These are phyloP conservation scores for Verticillium klebahnii DNA, from an alignment of 2,329 filamentous ascomycete species.

Conservation along the genomic window DNA sequence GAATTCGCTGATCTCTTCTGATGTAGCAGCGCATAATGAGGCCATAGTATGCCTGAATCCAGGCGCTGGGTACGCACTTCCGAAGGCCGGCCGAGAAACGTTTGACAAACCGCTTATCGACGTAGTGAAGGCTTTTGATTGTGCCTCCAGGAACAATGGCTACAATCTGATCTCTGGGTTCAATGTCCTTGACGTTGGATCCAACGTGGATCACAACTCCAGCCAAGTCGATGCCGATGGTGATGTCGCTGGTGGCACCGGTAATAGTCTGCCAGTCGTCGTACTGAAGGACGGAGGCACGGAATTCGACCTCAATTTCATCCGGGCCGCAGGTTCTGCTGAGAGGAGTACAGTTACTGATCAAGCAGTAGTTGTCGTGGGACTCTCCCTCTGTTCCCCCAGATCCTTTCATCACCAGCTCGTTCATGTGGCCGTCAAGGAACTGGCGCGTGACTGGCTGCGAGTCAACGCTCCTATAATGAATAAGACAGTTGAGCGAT, in stretches of 20 bases:
- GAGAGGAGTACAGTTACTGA: not conserved
- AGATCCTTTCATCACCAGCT: not conserved
- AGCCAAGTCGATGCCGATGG: constrained; percentile 35
- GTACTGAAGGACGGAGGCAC: constrained; percentile 26
- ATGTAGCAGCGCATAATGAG: constrained; percentile 26
- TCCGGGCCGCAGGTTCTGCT: constrained; percentile 7
- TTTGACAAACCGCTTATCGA: constrained; percentile 32
- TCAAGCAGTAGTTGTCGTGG: not conserved
- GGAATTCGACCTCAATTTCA: constrained; percentile 36
- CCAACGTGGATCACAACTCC: constrained; percentile 32
- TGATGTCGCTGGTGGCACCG: constrained; percentile 24
- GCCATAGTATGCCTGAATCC: constrained; percentile 37
- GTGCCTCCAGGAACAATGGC: constrained; percentile 30
- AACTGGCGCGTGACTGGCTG: not conserved
- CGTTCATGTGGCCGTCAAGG: not conserved
- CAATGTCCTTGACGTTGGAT: constrained; percentile 22
- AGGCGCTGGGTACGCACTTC: constrained; percentile 29
- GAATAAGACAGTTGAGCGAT: constrained; percentile 39
- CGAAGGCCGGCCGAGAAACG: constrained; percentile 14
- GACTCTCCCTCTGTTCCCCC: not conserved
- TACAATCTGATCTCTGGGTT: constrained; percentile 34
- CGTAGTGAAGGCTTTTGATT: constrained; percentile 26
- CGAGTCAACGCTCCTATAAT: constrained; percentile 17
- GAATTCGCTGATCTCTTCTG: constrained; percentile 23
- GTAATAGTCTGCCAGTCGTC: constrained; percentile 30